phyloP scores from a whole-genome alignment of 352 stramenopile genomes.

The Pythium brassicae region DNA sequence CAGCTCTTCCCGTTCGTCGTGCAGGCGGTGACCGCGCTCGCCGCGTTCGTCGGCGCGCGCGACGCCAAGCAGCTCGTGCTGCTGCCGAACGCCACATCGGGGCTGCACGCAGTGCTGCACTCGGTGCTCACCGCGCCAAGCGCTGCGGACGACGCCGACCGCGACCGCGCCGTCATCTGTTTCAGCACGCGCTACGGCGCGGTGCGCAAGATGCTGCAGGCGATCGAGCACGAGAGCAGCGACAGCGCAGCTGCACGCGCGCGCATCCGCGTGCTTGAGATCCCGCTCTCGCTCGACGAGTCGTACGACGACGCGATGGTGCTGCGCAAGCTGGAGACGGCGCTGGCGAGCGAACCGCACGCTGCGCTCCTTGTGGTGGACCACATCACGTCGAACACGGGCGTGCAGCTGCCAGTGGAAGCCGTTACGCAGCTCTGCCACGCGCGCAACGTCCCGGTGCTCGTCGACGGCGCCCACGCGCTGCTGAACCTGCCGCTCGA shows the following conservation, averaged over 20 bases:
- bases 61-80: slow-evolving; percentile 65
- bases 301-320: slow-evolving; percentile 56
- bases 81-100: slow-evolving; percentile 86
- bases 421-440: slow-evolving; percentile 69
- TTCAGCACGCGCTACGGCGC: slow-evolving; percentile 89
- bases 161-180: slow-evolving; percentile 47
- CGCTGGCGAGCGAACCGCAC: slow-evolving; percentile 18
- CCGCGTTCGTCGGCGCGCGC: slow-evolving; percentile 49
- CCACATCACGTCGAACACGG: slow-evolving; percentile 93
- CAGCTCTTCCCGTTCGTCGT: slow-evolving; percentile 89
- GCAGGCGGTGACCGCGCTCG: slow-evolving; percentile 70
- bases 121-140: slow-evolving; percentile 30
- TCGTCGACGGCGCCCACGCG: slow-evolving; percentile 91
- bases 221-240: slow-evolving; percentile 16
- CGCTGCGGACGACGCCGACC: neutral
- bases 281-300: slow-evolving; percentile 57
- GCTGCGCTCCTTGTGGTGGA: slow-evolving; percentile 85
- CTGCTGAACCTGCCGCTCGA: slow-evolving; percentile 81
- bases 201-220: slow-evolving; percentile 90
- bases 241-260: neutral
- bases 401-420: slow-evolving; percentile 81
- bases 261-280: slow-evolving; percentile 40
- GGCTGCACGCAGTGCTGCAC: slow-evolving; percentile 82
- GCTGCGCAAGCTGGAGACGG: slow-evolving; percentile 28
- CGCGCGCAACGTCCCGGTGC: slow-evolving; percentile 41